Conservation (phyloP, 2,329 filamentous ascomycete genomes). For the Grosmannia serpens region DNA sequence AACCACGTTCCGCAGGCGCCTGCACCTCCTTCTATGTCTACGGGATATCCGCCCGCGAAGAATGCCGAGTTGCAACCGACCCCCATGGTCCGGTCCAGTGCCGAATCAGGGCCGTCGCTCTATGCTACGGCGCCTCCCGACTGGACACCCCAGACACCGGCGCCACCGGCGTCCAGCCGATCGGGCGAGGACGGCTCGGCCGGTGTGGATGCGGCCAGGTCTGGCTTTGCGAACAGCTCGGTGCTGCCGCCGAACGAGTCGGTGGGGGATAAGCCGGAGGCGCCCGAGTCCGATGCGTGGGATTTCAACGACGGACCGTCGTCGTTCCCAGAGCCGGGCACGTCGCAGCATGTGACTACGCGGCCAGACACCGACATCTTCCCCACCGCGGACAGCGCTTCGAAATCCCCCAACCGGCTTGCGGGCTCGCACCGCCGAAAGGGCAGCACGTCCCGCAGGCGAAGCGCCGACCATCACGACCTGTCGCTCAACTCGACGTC, state of each 20-base stretch:
- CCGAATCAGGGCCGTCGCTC: constrained; percentile 26
- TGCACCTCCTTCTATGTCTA: constrained; percentile 20
- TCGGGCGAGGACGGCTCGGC: not conserved
- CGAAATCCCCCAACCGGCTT: constrained; percentile 67
- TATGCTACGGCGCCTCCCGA: constrained; percentile 20
- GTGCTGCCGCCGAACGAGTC: constrained; percentile 23
- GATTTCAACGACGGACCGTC: constrained; percentile 71
- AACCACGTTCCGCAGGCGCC: constrained; percentile 45
- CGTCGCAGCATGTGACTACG: constrained; percentile 32
- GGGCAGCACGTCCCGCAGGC: constrained; percentile 62
- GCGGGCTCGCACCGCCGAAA: constrained; percentile 65
- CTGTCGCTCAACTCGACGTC: constrained; percentile 35
- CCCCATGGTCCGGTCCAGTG: constrained; percentile 41
- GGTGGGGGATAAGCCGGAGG: constrained; percentile 33
- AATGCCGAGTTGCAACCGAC: constrained; percentile 29
- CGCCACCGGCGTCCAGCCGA: not conserved
- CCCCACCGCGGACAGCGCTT: constrained; percentile 58
- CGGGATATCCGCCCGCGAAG: constrained; percentile 21
- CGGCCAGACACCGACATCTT: constrained; percentile 84
- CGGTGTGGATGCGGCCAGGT: not conserved
- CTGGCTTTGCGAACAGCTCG: constrained; percentile 15
- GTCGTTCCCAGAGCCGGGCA: constrained; percentile 45
- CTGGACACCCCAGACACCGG: constrained; percentile 17
- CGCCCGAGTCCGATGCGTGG: constrained; percentile 63
- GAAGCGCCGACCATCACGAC: constrained; percentile 60